Evolutionary conservation across 1,139 yeast species (phyloP), one percentile per base, ranked within the genome.

Genomic region (Saccharomyces hybrid): DNA sequence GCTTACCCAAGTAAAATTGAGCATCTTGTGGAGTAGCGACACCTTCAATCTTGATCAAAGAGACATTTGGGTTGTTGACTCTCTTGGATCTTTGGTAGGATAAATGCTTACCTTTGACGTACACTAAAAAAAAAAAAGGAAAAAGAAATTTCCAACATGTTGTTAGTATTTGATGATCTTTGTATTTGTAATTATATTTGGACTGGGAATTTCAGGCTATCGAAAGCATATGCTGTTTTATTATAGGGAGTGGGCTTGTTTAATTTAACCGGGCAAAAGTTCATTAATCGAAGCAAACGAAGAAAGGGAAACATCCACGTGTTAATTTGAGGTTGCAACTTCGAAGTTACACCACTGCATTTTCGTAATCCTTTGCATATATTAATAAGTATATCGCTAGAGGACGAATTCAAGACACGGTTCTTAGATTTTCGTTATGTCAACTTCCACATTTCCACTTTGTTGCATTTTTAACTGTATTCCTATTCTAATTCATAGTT

Each of bases 31-130:
- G 82, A 75, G 81, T 77, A 69, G 84, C 77, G 72, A 93, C 98
- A 79, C 96, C 96, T 82, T 93, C 96, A 74, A 93, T 86, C 83
- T 91, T 88, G 78, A 93, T 82, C 80, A 93, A 84, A 68, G 99
- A 93, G 73, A 88, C 88, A 83, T 88, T 87, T 78, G 99, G 97
- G 95, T 93, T 88, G 87, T 87, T 89, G 76, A 87, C 90, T 80
- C 85, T 86, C 90, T 93, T 93, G 73, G 97, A 90, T 83, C 99
- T 95, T 84, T 93, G 98, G 96, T 91, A 93, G 73, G 98, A 91
- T 77, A 93, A 78, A 88, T 93, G 98, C 86, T 91, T 93, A 81
- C 98, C 99, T 86, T 91, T 93, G 81, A 93, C 98, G 96, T 93
- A 93, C 83, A 93, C 96, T 88, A 77, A 58, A 66, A 58, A 48